Evolutionary conservation across 2,329 filamentous ascomycete genomes (phyloP), one percentile per base, ranked within the genome.

Genomic region (Arthrocladium fulminans): DNA sequence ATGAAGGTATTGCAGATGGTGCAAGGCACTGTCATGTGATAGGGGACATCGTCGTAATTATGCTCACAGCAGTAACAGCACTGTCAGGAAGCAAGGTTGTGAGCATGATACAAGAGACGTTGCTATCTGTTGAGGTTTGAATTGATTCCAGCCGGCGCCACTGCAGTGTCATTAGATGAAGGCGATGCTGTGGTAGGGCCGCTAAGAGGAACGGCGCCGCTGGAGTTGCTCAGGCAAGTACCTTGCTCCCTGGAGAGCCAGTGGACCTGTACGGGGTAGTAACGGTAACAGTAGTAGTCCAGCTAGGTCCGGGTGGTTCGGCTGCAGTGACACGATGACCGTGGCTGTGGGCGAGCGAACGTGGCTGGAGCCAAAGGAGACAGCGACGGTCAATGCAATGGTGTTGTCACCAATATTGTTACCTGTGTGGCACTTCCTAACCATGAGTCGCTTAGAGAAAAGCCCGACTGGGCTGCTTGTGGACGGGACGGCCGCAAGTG

Each of bases 1-100:
- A 32, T 41, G 19, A 15, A 45, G 13, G 30, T 37, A n/a, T 13
- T 47, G 19, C 29, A 51, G 17, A 38, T n/a, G 9, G 30, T 29
- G 42, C 30, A 43, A 15, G 38, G 43, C 12, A 17, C 12, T 7
- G 40, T 40, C 49, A 23, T 35, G 39, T 32, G 24, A 38, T 53
- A 2, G 45, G 44, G 19, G 46, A 50, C 25, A 24, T 44, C 3
- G 23, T 27, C 13, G 15, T 45, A 7, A 17, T 22, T 10, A 30
- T 37, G 30, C 46, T 38, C 32, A 34, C 32, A 1, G 15, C 12
- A 10, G 43, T 37, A 8, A 45, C 27, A 19, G 30, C 25, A 22
- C 37, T 40, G 22, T 4, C 9, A n/a, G n/a, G n/a, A n/a, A n/a
- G n/a, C n/a, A n/a, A 8, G 6, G 32, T 35, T 15, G 41, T 30